phyloP scores from a whole-genome alignment of 2,329 filamentous ascomycete genomes.

The Aspergillus sergii region DNA sequence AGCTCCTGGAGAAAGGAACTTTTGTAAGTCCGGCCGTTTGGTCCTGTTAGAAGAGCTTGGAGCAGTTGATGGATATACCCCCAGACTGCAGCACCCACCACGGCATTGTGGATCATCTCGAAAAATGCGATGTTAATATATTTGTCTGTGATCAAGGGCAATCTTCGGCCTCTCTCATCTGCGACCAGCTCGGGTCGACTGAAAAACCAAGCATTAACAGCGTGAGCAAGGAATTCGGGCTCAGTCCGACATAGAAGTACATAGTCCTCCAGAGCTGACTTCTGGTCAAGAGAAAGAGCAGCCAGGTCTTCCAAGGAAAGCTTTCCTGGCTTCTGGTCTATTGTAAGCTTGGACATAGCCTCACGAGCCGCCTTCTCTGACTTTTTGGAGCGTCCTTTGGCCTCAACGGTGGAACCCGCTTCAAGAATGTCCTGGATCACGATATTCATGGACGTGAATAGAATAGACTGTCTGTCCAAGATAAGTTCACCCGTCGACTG shows the following conservation, averaged over 20 bases:
- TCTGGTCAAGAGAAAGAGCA: conserved; percentile 37
- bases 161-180: conserved; percentile 48
- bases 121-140: conserved; percentile 48
- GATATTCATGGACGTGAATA: conserved; percentile 46
- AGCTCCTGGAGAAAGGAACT: conserved; percentile 50
- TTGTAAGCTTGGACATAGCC: conserved; percentile 38
- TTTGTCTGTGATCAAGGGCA: conserved; percentile 45
- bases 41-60: conserved; percentile 27
- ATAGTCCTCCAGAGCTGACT: conserved; percentile 36
- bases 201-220: conserved; percentile 14
- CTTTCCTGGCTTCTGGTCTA: conserved; percentile 29
- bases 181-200: conserved; percentile 34
- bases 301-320: conserved; percentile 36
- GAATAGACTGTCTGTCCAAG: conserved; percentile 41
- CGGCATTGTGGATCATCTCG: conserved; percentile 41
- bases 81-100: conserved; percentile 46
- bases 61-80: conserved; percentile 45
- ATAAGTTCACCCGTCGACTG: conserved; percentile 33
- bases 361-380: conserved; percentile 28
- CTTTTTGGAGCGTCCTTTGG: conserved; percentile 32
- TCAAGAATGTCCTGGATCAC: conserved; percentile 48
- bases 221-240: conserved; percentile 16
- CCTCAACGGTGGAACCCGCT: conserved; percentile 34
- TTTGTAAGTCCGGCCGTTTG: conserved; percentile 32
- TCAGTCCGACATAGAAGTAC: conserved; percentile 31